Percentiles rank a stretch among this genome's conserved stretches.
Conservation (phyloP, 2,329 filamentous ascomycete species). For the Botrytis byssoidea region DNA sequence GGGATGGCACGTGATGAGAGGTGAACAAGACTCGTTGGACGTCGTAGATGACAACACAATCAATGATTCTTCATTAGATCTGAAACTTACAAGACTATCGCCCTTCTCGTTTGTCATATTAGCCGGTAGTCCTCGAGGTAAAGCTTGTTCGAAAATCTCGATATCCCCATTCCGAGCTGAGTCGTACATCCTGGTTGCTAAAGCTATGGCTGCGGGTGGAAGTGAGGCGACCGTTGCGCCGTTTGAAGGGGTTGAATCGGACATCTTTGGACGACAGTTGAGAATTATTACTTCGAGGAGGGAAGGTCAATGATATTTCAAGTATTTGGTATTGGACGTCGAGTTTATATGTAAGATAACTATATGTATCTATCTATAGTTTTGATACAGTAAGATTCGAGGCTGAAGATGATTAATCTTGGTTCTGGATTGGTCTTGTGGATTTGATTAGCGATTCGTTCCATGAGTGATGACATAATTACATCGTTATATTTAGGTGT, state of each 20-base stretch:
- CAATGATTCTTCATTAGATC: neutral
- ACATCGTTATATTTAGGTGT: neutral
- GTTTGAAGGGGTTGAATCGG: neutral
- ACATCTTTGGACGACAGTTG: neutral
- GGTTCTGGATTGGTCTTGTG: neutral
- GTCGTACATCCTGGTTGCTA: constrained; percentile 66
- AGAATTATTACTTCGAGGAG: neutral
- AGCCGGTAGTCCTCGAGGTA: constrained; percentile 62
- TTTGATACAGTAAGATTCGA: neutral
- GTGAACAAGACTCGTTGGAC: neutral
- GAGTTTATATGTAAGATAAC: neutral
- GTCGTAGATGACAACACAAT: too few relatives aligned
- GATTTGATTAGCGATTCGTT: constrained; percentile 2
- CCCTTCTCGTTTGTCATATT: constrained; percentile 73
- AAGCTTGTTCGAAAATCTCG: constrained; percentile 58
- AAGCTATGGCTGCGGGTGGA: constrained; percentile 63
- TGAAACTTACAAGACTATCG: constrained; percentile 59
- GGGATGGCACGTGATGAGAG: neutral
- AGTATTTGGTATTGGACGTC: neutral
- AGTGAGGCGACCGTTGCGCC: constrained; percentile 36
- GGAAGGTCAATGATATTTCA: too few relatives aligned
- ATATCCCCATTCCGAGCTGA: constrained; percentile 60
- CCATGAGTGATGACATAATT: neutral
- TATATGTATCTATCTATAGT: neutral
- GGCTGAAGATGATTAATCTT: constrained; percentile 11